Percentiles rank a stretch among this genome's conserved stretches.
Evolutionary conservation across 352 stramenopile species (phyloP).

Genomic region (Globisporangium polare): DNA sequence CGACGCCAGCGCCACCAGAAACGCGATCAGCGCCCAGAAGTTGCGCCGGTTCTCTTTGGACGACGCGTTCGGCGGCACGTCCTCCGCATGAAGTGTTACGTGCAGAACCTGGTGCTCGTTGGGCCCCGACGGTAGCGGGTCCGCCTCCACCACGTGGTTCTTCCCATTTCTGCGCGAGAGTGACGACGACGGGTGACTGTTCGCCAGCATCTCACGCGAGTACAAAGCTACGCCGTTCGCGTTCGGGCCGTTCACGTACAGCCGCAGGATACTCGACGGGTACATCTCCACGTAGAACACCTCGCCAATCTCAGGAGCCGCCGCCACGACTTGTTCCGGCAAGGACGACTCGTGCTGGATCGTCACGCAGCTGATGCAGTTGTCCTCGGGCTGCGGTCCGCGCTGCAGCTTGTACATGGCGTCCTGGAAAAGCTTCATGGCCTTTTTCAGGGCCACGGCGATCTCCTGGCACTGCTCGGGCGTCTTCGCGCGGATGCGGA

Average conservation of each 20-base stretch:
- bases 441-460: constrained; percentile 36
- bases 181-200: neutral
- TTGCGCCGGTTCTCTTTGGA: constrained; percentile 27
- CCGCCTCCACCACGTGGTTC: constrained; percentile 32
- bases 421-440: constrained; percentile 68
- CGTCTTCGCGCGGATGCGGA: constrained; percentile 61
- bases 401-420: constrained; percentile 67
- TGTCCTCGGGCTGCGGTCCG: constrained; percentile 58
- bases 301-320: constrained; percentile 44
- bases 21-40: constrained; percentile 43
- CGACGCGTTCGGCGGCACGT: constrained; percentile 13
- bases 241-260: constrained; percentile 65
- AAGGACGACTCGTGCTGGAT: constrained; percentile 69
- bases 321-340: constrained; percentile 46
- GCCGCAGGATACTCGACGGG: constrained; percentile 58
- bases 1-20: constrained; percentile 35
- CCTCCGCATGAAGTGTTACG: constrained; percentile 34
- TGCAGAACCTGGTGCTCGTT: constrained; percentile 35
- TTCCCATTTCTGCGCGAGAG: constrained; percentile 1
- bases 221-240: constrained; percentile 54
- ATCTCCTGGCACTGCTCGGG: constrained; percentile 67
- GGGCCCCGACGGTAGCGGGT: constrained; percentile 24
- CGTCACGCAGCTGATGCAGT: constrained; percentile 68
- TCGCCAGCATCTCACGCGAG: constrained; percentile 51
- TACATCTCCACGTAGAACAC: constrained; percentile 65